These are phyloP conservation scores for maize (Zea mays) DNA, from an alignment of 176 grass and related monocot genomes.

Conservation along the genomic window Zm-B73-REFERENCE-NAM-5.0 NC_050101.1:105823001-105823500, in stretches of 20 bases:
- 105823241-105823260: conserved; percentile 22
- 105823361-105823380: conserved; percentile 50
- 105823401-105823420: conserved; percentile 83
- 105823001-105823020: neutral
- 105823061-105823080: conserved; percentile 5
- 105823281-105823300: conserved; percentile 46
- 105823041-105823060: conserved; percentile 31
- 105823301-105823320: conserved; percentile 17
- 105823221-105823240: neutral
- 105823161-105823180: conserved; percentile 17
- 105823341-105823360: conserved; percentile 76
- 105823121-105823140: conserved; percentile 27
- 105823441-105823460: conserved; percentile 66
- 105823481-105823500: conserved; percentile 14
- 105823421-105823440: conserved; percentile 18
- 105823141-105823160: conserved; percentile 29
- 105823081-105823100: conserved; percentile 11
- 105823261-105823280: conserved; percentile 16
- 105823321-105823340: conserved; percentile 72
- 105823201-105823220: conserved; percentile 10
- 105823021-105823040: conserved; percentile 35
- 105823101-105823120: neutral
- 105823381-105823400: conserved; percentile 71
- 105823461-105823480: conserved; percentile 37
- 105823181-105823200: neutral